A percentile compares a stretch with the other conserved stretches of the same genome.
These are phyloP conservation scores for Pseudopyricularia javanii DNA, from an alignment of 2,329 filamentous ascomycete species.

Conservation along the genomic window DNA sequence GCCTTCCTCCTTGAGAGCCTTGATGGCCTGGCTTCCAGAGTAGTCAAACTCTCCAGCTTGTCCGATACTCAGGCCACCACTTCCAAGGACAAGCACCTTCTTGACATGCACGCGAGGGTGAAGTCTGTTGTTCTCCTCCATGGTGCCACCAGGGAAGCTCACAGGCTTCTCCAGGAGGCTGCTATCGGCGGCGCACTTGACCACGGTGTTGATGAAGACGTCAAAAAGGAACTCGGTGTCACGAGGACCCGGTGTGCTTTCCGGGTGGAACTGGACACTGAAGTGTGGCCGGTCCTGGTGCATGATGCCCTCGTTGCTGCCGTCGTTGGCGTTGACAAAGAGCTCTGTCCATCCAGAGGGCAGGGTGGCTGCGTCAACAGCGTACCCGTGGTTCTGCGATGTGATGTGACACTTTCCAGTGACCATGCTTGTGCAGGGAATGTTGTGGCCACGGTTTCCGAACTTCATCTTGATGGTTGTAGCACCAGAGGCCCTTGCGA, in stretches of 20 bases:
- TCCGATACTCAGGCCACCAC: slow-evolving; percentile 90
- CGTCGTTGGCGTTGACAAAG: slow-evolving; percentile 96
- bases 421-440: slow-evolving; percentile 90
- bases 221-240: slow-evolving; percentile 97
- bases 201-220: slow-evolving; percentile 82
- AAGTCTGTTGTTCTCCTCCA: slow-evolving; percentile 63
- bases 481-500: slow-evolving; percentile 79
- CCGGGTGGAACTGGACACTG: slow-evolving; percentile 98
- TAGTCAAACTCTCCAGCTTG: slow-evolving; percentile 99
- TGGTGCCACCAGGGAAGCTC: slow-evolving; percentile 73
- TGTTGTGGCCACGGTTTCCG: slow-evolving; percentile 96
- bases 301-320: slow-evolving; percentile 95
- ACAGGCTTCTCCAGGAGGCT: slow-evolving; percentile 62
- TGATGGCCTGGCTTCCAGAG: slow-evolving; percentile 96
- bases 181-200: slow-evolving; percentile 54
- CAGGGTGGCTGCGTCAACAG: slow-evolving; percentile 70
- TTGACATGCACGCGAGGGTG: slow-evolving; percentile 76
- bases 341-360: slow-evolving; percentile 79
- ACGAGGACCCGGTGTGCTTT: slow-evolving; percentile 87
- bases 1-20: slow-evolving; percentile 92
- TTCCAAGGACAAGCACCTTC: slow-evolving; percentile 90
- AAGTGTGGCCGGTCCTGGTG: slow-evolving; percentile 81
- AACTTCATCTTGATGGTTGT: slow-evolving; percentile 96
- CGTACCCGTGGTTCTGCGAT: slow-evolving; percentile 96
- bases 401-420: slow-evolving; percentile 98